These are phyloP conservation scores for Thielaviopsis populi DNA, from an alignment of 2,329 filamentous ascomycete genomes.

Conservation along the genomic window DNA sequence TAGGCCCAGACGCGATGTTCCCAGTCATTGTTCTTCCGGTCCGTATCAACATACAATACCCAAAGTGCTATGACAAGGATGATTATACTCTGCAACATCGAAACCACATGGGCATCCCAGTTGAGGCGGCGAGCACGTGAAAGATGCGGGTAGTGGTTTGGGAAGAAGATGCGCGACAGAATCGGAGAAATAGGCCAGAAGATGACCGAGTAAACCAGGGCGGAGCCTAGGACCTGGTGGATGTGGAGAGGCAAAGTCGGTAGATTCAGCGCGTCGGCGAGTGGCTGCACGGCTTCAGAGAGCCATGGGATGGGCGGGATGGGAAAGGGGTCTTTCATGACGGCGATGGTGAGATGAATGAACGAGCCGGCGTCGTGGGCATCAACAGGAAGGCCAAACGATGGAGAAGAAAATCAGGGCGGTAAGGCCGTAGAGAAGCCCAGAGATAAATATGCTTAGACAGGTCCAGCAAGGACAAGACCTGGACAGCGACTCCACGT, in stretches of 20 bases:
- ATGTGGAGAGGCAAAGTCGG: conserved; percentile 58
- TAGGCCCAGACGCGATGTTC: conserved; percentile 64
- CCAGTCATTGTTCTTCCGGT: conserved; percentile 50
- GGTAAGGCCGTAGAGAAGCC: neutral
- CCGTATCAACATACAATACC: conserved; percentile 53
- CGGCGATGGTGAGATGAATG: conserved; percentile 17
- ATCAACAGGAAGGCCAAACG: neutral
- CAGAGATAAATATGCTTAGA: neutral
- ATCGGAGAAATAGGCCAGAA: conserved; percentile 51
- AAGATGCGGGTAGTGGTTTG: conserved; percentile 48
- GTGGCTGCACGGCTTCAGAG: conserved; percentile 42
- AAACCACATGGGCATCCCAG: conserved; percentile 79
- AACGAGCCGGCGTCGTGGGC: neutral
- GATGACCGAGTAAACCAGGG: conserved; percentile 53
- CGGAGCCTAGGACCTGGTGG: conserved; percentile 57
- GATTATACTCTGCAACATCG: conserved; percentile 59
- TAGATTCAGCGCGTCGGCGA: conserved; percentile 46
- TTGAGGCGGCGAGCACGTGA: conserved; percentile 50
- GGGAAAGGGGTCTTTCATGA: conserved; percentile 61
- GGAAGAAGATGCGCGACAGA: conserved; percentile 47
- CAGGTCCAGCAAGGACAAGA: neutral
- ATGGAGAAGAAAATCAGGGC: neutral
- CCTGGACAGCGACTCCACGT: neutral
- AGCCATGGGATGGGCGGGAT: conserved; percentile 45
- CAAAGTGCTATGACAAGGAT: conserved; percentile 62